A percentile compares a stretch with the other conserved stretches of the same genome.
These are phyloP conservation scores for Pyracantha coccinea DNA, from an alignment of 331 rosid species.

Conservation along the genomic window DNA sequence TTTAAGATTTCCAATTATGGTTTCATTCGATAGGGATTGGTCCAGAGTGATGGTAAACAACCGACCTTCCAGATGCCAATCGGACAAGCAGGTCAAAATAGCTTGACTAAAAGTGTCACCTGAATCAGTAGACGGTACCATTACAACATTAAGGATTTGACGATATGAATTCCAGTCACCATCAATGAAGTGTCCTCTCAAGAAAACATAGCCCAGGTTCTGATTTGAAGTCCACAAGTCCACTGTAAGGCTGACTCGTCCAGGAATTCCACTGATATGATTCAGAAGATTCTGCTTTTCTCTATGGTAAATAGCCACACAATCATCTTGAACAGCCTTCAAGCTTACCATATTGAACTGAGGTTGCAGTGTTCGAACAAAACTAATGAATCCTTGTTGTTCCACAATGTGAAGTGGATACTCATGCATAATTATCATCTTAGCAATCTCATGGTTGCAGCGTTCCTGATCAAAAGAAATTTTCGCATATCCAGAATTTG, in stretches of 20 bases:
- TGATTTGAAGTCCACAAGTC: slow-evolving; percentile 74
- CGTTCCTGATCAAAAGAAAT: slow-evolving; percentile 55
- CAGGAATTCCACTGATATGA: slow-evolving; percentile 54
- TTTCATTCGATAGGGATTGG: slow-evolving; percentile 51
- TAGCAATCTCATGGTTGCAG: slow-evolving; percentile 59
- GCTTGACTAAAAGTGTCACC: slow-evolving; percentile 51
- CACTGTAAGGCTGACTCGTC: slow-evolving; percentile 70
- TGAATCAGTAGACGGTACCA: slow-evolving; percentile 50
- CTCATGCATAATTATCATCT: slow-evolving; percentile 78
- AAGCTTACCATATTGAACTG: slow-evolving; percentile 44
- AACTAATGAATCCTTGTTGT: slow-evolving; percentile 63
- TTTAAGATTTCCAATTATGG: slow-evolving; percentile 49
- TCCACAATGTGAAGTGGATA: slow-evolving; percentile 86
- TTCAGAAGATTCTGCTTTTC: slow-evolving; percentile 62
- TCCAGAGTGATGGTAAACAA: slow-evolving; percentile 56
- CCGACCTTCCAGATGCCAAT: slow-evolving; percentile 76
- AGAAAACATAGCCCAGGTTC: slow-evolving; percentile 50
- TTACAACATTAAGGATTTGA: slow-evolving; percentile 63
- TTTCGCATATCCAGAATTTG: slow-evolving; percentile 26
- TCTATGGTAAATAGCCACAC: slow-evolving; percentile 42
- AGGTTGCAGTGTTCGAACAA: slow-evolving; percentile 64
- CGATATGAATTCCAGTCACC: slow-evolving; percentile 63
- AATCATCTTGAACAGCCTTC: slow-evolving; percentile 42
- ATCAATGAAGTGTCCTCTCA: slow-evolving; percentile 85
- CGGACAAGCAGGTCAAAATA: slow-evolving; percentile 53